Base-by-base conservation (phyloP, 345 rosid genomes). In the Sisymbrium altissimum region DNA sequence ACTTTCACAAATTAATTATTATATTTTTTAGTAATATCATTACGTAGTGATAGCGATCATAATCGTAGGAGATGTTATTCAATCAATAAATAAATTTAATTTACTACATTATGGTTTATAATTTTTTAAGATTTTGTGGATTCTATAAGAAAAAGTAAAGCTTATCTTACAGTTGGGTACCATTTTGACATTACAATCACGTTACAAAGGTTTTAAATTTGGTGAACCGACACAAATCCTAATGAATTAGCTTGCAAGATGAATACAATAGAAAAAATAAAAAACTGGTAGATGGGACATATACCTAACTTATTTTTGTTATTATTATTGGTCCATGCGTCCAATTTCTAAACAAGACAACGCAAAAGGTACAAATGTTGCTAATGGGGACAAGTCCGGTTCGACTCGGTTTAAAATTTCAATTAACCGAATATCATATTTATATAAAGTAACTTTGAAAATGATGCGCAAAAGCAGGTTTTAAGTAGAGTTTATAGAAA, bases 201-300 rank as follows among this genome's bases (percentile, higher is more conserved):
- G 56, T 50, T 50, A 43, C 48, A 43, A 13, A n/a, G 2, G 4
- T 43, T 41, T 14, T 5, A 50, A 23, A 50, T 11, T 50, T 50
- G 68, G 69, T 72, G 23, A 50, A 72, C 23, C 54, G 59, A 61
- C 30, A 41, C 60, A 49, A 19, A 52, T 63, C 25, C 0, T 14
- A 49, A 71, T 71, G 17, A n/a, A 62, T 72, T 9, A 29, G 69
- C 33, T 5, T 62, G 27, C 9, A 23, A 70, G 64, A 13, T 29
- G 19, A 57, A 9, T 9, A 10, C 14, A 23, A 50, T 10, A 11
- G 4, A 19, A 9, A 21, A 15, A 19, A 25, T 0, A 58, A 23
- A 25, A 15, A 32, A 6, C 46, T 15, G 11, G 18, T 39, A 3
- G 72, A 25, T 48, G 59, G 62, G 67, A 71, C 32, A 15, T 1